Percentiles rank a stretch among this genome's conserved stretches.
These are phyloP conservation scores for Tricholoma matsutake DNA, from an alignment of 768 basidiomycete species.

Conservation along the genomic window DNA sequence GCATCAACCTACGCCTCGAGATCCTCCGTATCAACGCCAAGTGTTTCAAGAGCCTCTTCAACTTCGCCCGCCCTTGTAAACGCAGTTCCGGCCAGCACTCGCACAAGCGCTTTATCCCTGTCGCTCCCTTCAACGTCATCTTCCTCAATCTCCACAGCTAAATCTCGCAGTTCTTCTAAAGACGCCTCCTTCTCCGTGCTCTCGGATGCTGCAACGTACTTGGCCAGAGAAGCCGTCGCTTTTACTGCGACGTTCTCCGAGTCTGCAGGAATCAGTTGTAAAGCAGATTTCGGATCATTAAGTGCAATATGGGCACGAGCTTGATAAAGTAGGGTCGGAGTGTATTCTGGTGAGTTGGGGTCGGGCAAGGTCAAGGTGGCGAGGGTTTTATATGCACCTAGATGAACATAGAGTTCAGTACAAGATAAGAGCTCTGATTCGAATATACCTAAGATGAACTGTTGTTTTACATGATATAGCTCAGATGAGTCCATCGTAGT, in stretches of 20 bases:
- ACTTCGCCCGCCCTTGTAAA: slow-evolving; percentile 81
- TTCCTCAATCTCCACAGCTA: slow-evolving; percentile 83
- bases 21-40: slow-evolving; percentile 72
- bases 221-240: slow-evolving; percentile 73
- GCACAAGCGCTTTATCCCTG: slow-evolving; percentile 69
- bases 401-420: background rate
- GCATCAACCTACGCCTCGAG: slow-evolving; percentile 80
- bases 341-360: slow-evolving; percentile 59
- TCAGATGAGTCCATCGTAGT: slow-evolving; percentile 45
- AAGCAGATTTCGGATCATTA: slow-evolving; percentile 52
- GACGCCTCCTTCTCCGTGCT: slow-evolving; percentile 48
- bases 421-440: background rate
- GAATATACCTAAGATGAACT: slow-evolving; percentile 64
- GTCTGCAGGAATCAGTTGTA: slow-evolving; percentile 52
- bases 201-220: slow-evolving; percentile 50
- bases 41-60: slow-evolving; percentile 90
- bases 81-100: slow-evolving; percentile 82
- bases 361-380: slow-evolving; percentile 54
- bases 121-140: slow-evolving; percentile 68
- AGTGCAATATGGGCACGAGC: slow-evolving; percentile 77
- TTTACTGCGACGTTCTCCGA: slow-evolving; percentile 66
- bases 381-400: slow-evolving; percentile 70
- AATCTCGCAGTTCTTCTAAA: slow-evolving; percentile 81
- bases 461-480: slow-evolving; percentile 69
- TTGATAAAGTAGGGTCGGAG: slow-evolving; percentile 67